Evolutionary conservation across 148 eudicot genomes (phyloP), one percentile per base, ranked within the genome.

Genomic region (Fagopyrum esculentum): DNA sequence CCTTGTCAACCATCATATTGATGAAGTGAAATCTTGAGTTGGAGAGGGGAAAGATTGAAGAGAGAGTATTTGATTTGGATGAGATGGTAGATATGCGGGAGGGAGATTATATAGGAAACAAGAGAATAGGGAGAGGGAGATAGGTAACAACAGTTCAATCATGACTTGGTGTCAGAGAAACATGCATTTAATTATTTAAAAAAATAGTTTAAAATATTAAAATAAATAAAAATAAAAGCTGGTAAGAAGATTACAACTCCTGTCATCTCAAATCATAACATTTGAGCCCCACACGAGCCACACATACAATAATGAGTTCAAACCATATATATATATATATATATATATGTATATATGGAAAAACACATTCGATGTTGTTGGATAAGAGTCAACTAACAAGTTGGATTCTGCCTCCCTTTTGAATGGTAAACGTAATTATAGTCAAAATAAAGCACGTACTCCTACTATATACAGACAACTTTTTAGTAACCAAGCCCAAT

Each of bases 91-190:
- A 30, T 40, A 71, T 30, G 40, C 9, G 49, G 72, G 22, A 26
- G 16, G 26, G 54, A 45, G 51, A 19, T 71, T 46, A 49, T 47
- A 49, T 71, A 49, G 74, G 51, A 10, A 64, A 40, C 45, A 30
- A 35, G 69, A 64, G 69, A 35, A 35, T 15, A 66, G 46, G 9
- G 1, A 35, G 9, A 3, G 40, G 40, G 71, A 15, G 64, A 40
- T 40, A 35, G 55, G 74, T 8, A 46, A 71, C 74, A 46, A 71
- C 74, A 71, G 54, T 71, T 47, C 74, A 71, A 71, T 71, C 55
- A 71, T 71, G 74, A 71, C 30, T 71, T 71, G 51, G 55, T 71
- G 74, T 71, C 74, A 71, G 74, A 45, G 47, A 66, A 66, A 66
- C 71, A 66, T 66, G 71, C 71, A 66, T 66, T 40, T 8, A 66